Percentiles rank a stretch among this genome's conserved stretches.
Evolutionary conservation across 768 basidiomycete genomes (phyloP).

Genomic region (Phallus indusiatus): DNA sequence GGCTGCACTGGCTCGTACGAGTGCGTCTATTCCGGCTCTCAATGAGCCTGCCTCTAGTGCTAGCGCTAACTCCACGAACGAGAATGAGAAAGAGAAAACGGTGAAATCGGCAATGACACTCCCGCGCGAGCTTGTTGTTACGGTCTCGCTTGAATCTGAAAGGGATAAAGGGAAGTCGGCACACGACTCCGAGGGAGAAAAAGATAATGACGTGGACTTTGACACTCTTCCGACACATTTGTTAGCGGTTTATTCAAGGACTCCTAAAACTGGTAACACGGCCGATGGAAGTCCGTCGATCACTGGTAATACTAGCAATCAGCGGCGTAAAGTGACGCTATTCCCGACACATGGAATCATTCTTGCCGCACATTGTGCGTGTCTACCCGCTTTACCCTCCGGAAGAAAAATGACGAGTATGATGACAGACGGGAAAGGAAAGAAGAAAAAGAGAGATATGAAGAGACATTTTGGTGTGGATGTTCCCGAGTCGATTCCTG

Average conservation of each 20-base stretch:
- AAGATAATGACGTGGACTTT: neutral
- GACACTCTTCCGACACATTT: constrained; percentile 40
- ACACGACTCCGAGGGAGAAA: neutral
- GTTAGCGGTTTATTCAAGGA: constrained; percentile 42
- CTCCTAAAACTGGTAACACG: constrained; percentile 28
- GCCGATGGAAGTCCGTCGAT: constrained; percentile 17
- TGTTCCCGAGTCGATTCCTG: constrained; percentile 19
- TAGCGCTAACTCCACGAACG: too few species aligned
- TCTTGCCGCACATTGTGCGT: constrained; percentile 50
- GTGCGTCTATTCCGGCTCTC: neutral
- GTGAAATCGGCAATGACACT: constrained; percentile 18
- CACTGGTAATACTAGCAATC: constrained; percentile 15
- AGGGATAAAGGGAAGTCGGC: neutral
- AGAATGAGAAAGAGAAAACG: constrained; percentile 8
- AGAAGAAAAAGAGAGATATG: neutral
- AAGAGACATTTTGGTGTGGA: neutral
- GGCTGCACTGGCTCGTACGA: neutral
- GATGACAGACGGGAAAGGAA: neutral
- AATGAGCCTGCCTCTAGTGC: neutral
- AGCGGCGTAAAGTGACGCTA: constrained; percentile 36
- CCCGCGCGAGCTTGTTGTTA: constrained; percentile 34
- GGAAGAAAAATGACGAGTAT: neutral
- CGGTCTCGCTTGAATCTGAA: constrained; percentile 16
- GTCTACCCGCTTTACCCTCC: constrained; percentile 42
- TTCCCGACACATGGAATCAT: constrained; percentile 57